Evolutionary conservation across 805 yeast genomes (phyloP).

Genomic region (Wickerhamiella kazuoi): DNA sequence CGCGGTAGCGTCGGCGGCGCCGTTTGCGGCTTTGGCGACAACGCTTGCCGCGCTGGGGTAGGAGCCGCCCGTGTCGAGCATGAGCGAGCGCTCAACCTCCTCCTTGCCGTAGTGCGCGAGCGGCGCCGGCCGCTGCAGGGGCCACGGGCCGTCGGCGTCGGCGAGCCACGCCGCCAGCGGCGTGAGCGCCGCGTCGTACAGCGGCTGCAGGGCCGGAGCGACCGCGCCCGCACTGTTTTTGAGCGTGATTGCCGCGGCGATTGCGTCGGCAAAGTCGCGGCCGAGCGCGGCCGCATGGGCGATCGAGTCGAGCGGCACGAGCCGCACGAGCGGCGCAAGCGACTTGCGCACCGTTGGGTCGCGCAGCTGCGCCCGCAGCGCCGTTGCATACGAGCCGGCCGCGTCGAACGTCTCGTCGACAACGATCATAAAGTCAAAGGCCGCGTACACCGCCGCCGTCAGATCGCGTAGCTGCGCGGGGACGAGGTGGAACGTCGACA

Average conservation of each 20-base stretch:
- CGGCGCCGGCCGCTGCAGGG: constrained; percentile 52
- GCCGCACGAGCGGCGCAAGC: constrained; percentile 40
- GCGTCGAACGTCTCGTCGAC: constrained; percentile 45
- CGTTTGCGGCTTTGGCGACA: constrained; percentile 38
- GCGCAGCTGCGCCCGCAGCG: constrained; percentile 15
- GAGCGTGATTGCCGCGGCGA: constrained; percentile 68
- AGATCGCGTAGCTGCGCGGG: constrained; percentile 24
- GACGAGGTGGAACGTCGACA: constrained; percentile 27
- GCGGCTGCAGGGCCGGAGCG: constrained; percentile 64
- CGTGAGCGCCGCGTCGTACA: constrained; percentile 46
- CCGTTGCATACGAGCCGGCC: constrained; percentile 20
- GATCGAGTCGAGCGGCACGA: constrained; percentile 62
- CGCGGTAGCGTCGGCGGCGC: too few species aligned
- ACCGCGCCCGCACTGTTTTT: constrained; percentile 67
- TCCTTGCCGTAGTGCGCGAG: constrained; percentile 44
- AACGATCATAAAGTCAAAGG: constrained; percentile 43
- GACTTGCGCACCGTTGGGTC: constrained; percentile 14
- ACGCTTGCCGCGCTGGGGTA: constrained; percentile 44
- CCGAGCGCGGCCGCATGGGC: constrained; percentile 53
- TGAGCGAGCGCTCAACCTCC: constrained; percentile 64
- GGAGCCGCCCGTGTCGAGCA: constrained; percentile 37
- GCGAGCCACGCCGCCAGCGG: constrained; percentile 48
- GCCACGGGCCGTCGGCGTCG: constrained; percentile 40
- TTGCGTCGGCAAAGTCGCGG: constrained; percentile 37
- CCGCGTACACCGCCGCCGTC: constrained; percentile 14